Percentiles rank a stretch among this genome's conserved stretches.
Evolutionary conservation across 352 stramenopile genomes (phyloP).

Genomic region (Globisporangium solare): DNA sequence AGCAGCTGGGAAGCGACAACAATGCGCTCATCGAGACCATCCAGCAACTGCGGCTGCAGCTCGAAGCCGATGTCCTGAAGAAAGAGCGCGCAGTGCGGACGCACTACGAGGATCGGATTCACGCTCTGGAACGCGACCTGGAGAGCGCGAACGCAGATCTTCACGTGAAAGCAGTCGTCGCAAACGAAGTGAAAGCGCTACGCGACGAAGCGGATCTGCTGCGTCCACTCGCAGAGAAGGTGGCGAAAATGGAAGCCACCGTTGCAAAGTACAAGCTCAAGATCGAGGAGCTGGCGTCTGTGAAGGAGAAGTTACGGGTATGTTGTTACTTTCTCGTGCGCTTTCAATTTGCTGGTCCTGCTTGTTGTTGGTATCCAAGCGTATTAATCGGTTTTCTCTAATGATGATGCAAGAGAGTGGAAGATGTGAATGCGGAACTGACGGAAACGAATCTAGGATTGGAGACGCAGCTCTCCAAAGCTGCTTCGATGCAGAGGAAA

Average conservation of each 20-base stretch:
- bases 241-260: constrained; percentile 37
- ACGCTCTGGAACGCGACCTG: constrained; percentile 39
- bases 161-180: constrained; percentile 25
- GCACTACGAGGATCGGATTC: constrained; percentile 48
- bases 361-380: background rate
- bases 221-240: constrained; percentile 39
- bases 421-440: constrained; percentile 55
- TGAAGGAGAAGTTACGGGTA: constrained; percentile 56
- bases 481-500: constrained; percentile 49
- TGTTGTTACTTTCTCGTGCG: background rate
- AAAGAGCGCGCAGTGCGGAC: constrained; percentile 47
- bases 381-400: background rate
- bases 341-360: no score
- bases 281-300: constrained; percentile 49
- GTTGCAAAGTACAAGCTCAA: constrained; percentile 69
- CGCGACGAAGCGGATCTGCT: constrained; percentile 72
- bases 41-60: constrained; percentile 31
- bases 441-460: constrained; percentile 48
- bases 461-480: constrained; percentile 44
- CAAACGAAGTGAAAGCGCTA: constrained; percentile 32
- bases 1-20: constrained; percentile 26
- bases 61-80: constrained; percentile 47
- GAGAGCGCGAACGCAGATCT: constrained; percentile 26
- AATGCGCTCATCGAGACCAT: constrained; percentile 25
- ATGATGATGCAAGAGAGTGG: constrained; percentile 26